These are phyloP conservation scores for Durotheca rogersii DNA, from an alignment of 495 filamentous ascomycete species.

Conservation along the genomic window DNA sequence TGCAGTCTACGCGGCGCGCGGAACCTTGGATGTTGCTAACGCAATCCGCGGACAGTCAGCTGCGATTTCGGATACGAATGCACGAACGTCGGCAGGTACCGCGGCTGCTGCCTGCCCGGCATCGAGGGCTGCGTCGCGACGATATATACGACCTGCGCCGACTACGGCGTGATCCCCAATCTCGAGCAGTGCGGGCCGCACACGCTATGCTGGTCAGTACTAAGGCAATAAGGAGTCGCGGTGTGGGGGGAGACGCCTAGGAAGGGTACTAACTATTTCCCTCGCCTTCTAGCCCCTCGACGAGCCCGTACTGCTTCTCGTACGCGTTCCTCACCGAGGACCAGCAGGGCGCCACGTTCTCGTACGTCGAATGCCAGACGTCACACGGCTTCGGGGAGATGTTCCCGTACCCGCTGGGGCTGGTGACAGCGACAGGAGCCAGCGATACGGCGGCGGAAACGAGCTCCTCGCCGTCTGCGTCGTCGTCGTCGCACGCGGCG, in stretches of 20 bases:
- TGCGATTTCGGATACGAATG: conserved; percentile 31
- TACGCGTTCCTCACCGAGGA: conserved; percentile 22
- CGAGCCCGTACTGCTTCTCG: conserved; percentile 23
- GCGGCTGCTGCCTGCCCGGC: conserved; percentile 29
- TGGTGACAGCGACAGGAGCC: conserved; percentile 8
- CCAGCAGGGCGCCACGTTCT: conserved; percentile 17
- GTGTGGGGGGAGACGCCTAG: too few species aligned
- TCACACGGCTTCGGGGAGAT: conserved; percentile 25
- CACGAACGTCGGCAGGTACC: conserved; percentile 24
- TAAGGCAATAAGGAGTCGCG: too few species aligned
- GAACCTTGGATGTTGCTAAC: conserved; percentile 1
- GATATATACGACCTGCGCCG: conserved; percentile 29
- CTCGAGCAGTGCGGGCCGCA: conserved; percentile 20
- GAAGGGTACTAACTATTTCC: background rate
- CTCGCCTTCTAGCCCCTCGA: conserved; percentile 7
- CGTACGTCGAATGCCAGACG: conserved; percentile 25
- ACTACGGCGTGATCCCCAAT: conserved; percentile 13
- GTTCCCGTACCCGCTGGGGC: conserved; percentile 28
- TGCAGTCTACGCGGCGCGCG: background rate
- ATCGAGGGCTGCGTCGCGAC: conserved; percentile 22
- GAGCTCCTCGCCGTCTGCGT: background rate
- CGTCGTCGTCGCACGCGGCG: conserved; percentile 4
- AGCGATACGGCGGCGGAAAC: conserved; percentile 2
- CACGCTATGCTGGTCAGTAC: conserved; percentile 34
- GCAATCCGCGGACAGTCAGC: conserved; percentile 12